Conservation (phyloP, 2,329 filamentous ascomycete species). For the Calonectria montana region DNA sequence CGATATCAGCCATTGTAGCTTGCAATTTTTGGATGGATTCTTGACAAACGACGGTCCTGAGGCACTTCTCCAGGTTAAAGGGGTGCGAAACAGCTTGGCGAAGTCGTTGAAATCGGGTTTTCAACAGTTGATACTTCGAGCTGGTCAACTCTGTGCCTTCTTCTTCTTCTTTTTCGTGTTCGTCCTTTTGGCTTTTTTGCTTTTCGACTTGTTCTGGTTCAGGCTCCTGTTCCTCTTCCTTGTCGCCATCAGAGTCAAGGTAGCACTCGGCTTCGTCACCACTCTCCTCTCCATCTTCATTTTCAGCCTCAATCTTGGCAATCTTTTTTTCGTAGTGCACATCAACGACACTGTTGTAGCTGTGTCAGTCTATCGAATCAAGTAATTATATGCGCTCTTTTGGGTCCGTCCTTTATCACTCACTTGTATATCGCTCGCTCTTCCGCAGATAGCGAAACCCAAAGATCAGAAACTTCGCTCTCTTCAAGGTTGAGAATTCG, state of each 20-base stretch:
- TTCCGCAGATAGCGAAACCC: conserved; percentile 38
- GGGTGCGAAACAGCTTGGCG: conserved; percentile 43
- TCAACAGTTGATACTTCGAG: not conserved
- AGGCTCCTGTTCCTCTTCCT: no score
- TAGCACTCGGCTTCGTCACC: not conserved
- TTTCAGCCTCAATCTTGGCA: not conserved
- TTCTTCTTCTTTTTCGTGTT: not conserved
- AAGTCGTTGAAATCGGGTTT: not conserved
- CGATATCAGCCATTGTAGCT: not conserved
- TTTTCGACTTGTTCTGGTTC: not conserved
- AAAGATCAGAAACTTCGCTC: conserved; percentile 27
- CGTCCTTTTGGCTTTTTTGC: no score
- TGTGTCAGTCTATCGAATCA: not conserved
- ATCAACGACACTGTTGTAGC: conserved; percentile 2
- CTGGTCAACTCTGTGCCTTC: not conserved
- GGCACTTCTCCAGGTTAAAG: conserved; percentile 43
- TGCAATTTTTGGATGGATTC: not conserved
- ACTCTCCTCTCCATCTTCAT: no score
- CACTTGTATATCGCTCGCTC: conserved; percentile 44
- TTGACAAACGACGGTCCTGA: conserved; percentile 6
- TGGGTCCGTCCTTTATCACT: not conserved
- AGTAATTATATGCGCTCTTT: no score
- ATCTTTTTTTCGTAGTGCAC: not conserved
- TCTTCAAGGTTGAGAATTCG: conserved; percentile 41
- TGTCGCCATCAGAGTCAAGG: not conserved